phyloP scores from a whole-genome alignment of 345 rosid species.

The Gossypium ekmanianum region DNA sequence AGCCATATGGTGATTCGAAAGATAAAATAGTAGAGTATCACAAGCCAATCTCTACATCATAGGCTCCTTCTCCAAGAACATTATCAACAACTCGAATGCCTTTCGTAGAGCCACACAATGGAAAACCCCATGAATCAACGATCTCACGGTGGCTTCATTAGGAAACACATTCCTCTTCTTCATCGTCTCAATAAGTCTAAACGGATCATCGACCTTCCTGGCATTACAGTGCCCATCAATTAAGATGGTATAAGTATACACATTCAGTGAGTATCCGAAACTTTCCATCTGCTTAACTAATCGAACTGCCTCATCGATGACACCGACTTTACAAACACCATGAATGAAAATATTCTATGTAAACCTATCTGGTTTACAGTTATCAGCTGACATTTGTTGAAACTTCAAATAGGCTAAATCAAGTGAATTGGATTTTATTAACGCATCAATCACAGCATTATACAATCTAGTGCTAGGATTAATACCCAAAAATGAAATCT shows the following conservation, averaged over 20 bases:
- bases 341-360: constrained; percentile 84
- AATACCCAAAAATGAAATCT: constrained; percentile 72
- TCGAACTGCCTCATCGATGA: constrained; percentile 77
- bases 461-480: constrained; percentile 74
- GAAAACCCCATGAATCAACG: constrained; percentile 80
- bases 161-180: constrained; percentile 48
- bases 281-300: constrained; percentile 85
- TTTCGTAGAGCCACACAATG: constrained; percentile 38
- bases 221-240: constrained; percentile 78
- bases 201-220: constrained; percentile 66
- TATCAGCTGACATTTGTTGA: constrained; percentile 80
- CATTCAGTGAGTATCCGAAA: constrained; percentile 58
- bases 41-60: constrained; percentile 46
- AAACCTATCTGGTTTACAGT: constrained; percentile 77
- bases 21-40: constrained; percentile 59
- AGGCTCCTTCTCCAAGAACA: constrained; percentile 49
- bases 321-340: constrained; percentile 81
- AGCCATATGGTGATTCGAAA: constrained; percentile 62
- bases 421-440: constrained; percentile 74
- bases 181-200: constrained; percentile 56
- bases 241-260: constrained; percentile 70
- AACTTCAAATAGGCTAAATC: constrained; percentile 88
- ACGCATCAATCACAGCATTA: constrained; percentile 78
- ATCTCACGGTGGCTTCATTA: constrained; percentile 74
- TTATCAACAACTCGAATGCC: constrained; percentile 52